phyloP scores from a whole-genome alignment of 1,284 basidiomycete species.

The Sporisorium reilianum region DNA sequence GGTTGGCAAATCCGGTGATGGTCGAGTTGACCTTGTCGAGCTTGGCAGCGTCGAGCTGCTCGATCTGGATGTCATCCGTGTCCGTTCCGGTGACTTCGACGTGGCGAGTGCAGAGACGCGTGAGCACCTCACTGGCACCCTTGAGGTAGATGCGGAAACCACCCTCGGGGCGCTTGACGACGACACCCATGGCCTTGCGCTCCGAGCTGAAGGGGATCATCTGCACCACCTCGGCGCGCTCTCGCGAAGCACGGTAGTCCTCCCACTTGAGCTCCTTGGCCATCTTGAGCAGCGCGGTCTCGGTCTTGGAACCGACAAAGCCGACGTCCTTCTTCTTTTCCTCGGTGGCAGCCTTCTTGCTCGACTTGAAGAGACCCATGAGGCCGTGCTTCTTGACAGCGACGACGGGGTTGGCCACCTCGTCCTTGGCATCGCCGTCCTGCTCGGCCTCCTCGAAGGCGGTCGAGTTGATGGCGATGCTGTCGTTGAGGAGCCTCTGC shows the following conservation, averaged over 20 bases:
- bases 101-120: conserved; percentile 79
- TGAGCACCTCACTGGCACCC: conserved; percentile 92
- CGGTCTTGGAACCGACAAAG: conserved; percentile 96
- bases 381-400: conserved; percentile 44
- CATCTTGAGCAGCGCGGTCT: conserved; percentile 90
- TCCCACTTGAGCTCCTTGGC: conserved; percentile 88
- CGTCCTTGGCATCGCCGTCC: conserved; percentile 8
- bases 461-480: conserved; percentile 92
- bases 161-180: conserved; percentile 77
- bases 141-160: conserved; percentile 84
- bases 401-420: conserved; percentile 19
- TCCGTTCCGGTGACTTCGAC: conserved; percentile 75
- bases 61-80: conserved; percentile 67
- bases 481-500: conserved; percentile 81
- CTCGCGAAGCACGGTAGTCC: conserved; percentile 79
- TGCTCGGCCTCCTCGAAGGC: conserved; percentile 79
- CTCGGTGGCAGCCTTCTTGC: conserved; percentile 30
- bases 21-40: conserved; percentile 85
- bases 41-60: conserved; percentile 72
- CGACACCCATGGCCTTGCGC: conserved; percentile 95
- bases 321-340: conserved; percentile 67
- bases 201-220: conserved; percentile 96
- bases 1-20: conserved; percentile 96
- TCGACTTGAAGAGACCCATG: conserved; percentile 30
- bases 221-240: conserved; percentile 79